Conservation (phyloP, 805 yeast genomes). For the Tanozyma kutaoensis region DNA sequence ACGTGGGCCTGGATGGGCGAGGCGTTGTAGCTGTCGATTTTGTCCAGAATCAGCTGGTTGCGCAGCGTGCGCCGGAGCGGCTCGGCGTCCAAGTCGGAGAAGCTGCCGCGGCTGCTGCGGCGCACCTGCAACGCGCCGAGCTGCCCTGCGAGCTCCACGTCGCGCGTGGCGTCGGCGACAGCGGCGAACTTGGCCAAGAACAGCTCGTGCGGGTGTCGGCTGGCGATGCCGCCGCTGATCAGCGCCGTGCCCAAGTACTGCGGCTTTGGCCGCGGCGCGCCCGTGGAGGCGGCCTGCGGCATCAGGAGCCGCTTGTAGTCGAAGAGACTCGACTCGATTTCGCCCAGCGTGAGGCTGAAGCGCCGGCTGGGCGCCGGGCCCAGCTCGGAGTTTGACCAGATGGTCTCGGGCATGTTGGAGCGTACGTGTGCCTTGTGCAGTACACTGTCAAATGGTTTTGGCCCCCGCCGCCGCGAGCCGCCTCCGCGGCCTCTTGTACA, state of each 20-base stretch:
- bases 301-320: conserved; percentile 18
- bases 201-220: conserved; percentile 30
- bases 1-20: conserved; percentile 34
- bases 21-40: conserved; percentile 40
- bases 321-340: conserved; percentile 26
- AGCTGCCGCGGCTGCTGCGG: too few species aligned
- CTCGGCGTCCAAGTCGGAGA: too few species aligned
- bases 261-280: conserved; percentile 7
- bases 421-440: too few species aligned
- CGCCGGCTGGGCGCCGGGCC: conserved; percentile 10
- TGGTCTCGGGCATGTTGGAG: too few species aligned
- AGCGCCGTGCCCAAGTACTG: conserved; percentile 46
- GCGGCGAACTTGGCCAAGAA: conserved; percentile 51
- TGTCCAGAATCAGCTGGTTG: conserved; percentile 46
- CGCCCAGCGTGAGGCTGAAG: conserved; percentile 29
- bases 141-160: conserved; percentile 37
- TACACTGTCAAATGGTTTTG: too few species aligned
- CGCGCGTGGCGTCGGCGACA: conserved; percentile 60
- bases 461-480: too few species aligned
- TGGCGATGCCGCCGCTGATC: conserved; percentile 41
- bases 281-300: conserved; percentile 2
- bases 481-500: too few species aligned
- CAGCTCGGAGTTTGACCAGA: too few species aligned
- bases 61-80: too few species aligned
- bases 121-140: conserved; percentile 26